Percentiles rank a stretch among this genome's conserved stretches.
Evolutionary conservation across 371 early-diverging fungal genomes (phyloP).

Genomic region (Choanephora cucurbitarum): DNA sequence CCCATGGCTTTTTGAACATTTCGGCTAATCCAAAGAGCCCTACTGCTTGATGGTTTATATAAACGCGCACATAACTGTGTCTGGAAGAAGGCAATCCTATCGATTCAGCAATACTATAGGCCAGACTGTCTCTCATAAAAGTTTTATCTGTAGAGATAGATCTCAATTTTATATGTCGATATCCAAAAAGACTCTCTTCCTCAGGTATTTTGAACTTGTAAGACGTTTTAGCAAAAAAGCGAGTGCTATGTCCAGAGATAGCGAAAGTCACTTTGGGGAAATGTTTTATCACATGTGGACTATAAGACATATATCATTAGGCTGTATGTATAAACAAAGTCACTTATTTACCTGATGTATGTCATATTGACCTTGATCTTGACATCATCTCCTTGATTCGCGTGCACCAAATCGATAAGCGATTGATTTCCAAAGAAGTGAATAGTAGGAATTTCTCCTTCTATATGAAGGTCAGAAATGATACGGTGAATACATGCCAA

Average conservation of each 20-base stretch:
- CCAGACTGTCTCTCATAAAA: slow-evolving; percentile 53
- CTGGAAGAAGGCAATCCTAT: slow-evolving; percentile 46
- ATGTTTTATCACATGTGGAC: slow-evolving; percentile 5
- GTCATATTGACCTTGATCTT: slow-evolving; percentile 23
- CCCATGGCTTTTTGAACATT: slow-evolving; percentile 33
- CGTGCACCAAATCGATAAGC: slow-evolving; percentile 26
- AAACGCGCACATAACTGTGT: slow-evolving; percentile 34
- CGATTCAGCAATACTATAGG: slow-evolving; percentile 43
- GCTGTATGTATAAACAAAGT: slow-evolving; percentile 4
- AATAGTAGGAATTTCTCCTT: slow-evolving; percentile 30
- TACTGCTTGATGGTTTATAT: slow-evolving; percentile 32
- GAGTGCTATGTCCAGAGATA: slow-evolving; percentile 31
- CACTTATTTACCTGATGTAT: slow-evolving; percentile 29
- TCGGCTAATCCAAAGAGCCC: slow-evolving; percentile 43
- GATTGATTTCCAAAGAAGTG: slow-evolving; percentile 20
- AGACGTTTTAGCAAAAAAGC: slow-evolving; percentile 19
- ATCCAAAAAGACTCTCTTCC: slow-evolving; percentile 26
- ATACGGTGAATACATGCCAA: slow-evolving; percentile 23
- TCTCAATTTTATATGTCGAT: slow-evolving; percentile 35
- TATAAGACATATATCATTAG: slow-evolving; percentile 23
- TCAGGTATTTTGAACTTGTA: slow-evolving; percentile 35
- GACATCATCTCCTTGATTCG: slow-evolving; percentile 16
- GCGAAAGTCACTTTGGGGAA: slow-evolving; percentile 17
- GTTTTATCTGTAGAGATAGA: slow-evolving; percentile 42
- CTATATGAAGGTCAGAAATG: slow-evolving; percentile 18